Evolutionary conservation across 2,329 filamentous ascomycete species (phyloP).

Genomic region (Dothideomycetes sp.): DNA sequence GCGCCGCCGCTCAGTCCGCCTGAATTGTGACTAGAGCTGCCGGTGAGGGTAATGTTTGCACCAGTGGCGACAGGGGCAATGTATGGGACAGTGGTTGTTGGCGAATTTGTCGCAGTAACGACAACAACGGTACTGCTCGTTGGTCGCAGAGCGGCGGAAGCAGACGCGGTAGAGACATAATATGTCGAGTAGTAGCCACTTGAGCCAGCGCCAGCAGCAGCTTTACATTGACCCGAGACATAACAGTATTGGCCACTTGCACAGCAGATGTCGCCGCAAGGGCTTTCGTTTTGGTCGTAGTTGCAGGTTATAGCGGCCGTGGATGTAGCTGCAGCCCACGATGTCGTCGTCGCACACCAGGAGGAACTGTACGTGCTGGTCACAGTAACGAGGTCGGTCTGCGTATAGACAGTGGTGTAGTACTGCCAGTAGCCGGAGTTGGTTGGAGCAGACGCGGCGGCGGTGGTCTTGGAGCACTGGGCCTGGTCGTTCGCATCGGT

Average conservation of each 20-base stretch:
- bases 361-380: conserved; percentile 44
- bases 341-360: conserved; percentile 13
- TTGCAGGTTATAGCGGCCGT: conserved; percentile 30
- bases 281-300: conserved; percentile 37
- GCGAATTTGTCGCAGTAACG: conserved; percentile 33
- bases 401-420: conserved; percentile 46
- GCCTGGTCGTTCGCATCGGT: conserved; percentile 40
- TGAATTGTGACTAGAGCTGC: conserved; percentile 15
- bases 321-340: conserved; percentile 15
- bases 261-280: conserved; percentile 63
- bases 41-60: conserved; percentile 30
- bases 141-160: conserved; percentile 31
- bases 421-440: conserved; percentile 40
- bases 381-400: conserved; percentile 32
- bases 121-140: conserved; percentile 46
- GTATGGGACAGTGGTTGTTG: conserved; percentile 39
- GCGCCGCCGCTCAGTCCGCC: conserved; percentile 54
- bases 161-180: conserved; percentile 43
- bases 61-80: conserved; percentile 43
- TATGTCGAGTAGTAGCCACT: conserved; percentile 20
- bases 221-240: conserved; percentile 44
- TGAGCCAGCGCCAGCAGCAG: conserved; percentile 32
- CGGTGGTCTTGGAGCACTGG: conserved; percentile 26
- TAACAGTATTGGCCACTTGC: conserved; percentile 58
- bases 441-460: conserved; percentile 15